Evolutionary conservation across 495 filamentous ascomycete genomes (phyloP), one percentile per base, ranked within the genome.

Genomic region (Margaritispora aquatica): DNA sequence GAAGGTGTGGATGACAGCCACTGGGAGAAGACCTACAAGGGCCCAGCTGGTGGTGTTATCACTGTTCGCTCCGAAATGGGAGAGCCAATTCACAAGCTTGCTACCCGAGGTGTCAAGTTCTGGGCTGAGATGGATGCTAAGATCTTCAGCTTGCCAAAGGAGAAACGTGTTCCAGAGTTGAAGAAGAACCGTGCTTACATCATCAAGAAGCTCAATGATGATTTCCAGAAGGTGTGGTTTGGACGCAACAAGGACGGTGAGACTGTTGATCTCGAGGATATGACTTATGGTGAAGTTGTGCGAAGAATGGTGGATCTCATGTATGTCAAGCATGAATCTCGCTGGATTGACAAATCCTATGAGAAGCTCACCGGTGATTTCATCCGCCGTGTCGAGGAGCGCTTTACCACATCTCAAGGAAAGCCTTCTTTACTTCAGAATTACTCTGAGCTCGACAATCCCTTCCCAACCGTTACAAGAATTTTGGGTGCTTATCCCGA

Each of bases 171-270:
- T 4, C 84, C 89, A 5, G 94, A 96, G 74, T 79, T 97, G 24
- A 90, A 92, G 79, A 96, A 96, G 75, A 85, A 88, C 66, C 85
- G 90, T 23, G 88, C 93, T 41, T 89, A 97, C 70, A 97, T 98
- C 73, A 98, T 97, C 76, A 86, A 89, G 77, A 96, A 96, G 73
- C 85, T 98, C 61, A 97, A 98, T 64, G 90, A 91, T 66, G 93
- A 98, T 73, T 98, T 95, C 77, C 92, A 96, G 64, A 98, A 98
- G 75, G 90, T 96, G 1, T 98, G 94, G 94, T 98, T 98, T 70
- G 94, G 93, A 51, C 84, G 89, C 61, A 96, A 97, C 73, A 80
- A 87, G 64, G 80, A 80, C 27, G 87, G 89, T 54, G 76, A 96
- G 73, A 86, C 88, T 7, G 90, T 96, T 19, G 94, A 97, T 63